Percentiles rank a stretch among this genome's conserved stretches.
Conservation (phyloP, 164 flowering plant species). For the Vitis rupestris region DNA sequence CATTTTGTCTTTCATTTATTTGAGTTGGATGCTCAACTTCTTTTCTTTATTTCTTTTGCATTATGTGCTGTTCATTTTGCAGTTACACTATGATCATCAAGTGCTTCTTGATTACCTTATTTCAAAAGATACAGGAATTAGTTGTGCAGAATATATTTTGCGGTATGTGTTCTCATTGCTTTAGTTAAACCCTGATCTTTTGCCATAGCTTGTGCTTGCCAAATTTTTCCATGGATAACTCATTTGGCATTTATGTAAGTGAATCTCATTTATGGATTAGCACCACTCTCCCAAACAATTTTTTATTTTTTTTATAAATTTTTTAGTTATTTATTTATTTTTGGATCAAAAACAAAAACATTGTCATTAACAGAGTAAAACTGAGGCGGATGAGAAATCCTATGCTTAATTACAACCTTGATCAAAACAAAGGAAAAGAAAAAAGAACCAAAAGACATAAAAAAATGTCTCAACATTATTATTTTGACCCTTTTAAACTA, state of each 20-base stretch:
- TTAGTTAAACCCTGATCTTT: background rate
- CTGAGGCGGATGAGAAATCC: too few relatives aligned
- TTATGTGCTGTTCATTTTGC: slow-evolving; percentile 23
- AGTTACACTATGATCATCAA: slow-evolving; percentile 88
- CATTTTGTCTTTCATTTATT: background rate
- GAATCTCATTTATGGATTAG: too few relatives aligned
- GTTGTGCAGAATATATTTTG: slow-evolving; percentile 75
- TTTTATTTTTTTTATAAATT: too few relatives aligned
- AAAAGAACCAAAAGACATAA: too few relatives aligned
- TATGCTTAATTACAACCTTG: too few relatives aligned
- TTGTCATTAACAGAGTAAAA: too few relatives aligned
- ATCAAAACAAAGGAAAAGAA: too few relatives aligned
- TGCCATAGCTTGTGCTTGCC: background rate
- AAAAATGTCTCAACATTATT: too few relatives aligned
- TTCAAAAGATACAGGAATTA: slow-evolving; percentile 75
- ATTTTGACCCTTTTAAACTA: too few relatives aligned
- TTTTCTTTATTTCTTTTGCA: background rate
- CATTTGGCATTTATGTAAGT: background rate
- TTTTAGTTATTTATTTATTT: too few relatives aligned
- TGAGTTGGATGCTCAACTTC: background rate
- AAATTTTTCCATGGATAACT: background rate
- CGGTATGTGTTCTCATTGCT: slow-evolving; percentile 36
- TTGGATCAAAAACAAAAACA: too few relatives aligned
- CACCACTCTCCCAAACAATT: too few relatives aligned
- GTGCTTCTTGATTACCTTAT: slow-evolving; percentile 96